Conservation (phyloP, 345 rosid genomes). For the Reutealis trisperma region DNA sequence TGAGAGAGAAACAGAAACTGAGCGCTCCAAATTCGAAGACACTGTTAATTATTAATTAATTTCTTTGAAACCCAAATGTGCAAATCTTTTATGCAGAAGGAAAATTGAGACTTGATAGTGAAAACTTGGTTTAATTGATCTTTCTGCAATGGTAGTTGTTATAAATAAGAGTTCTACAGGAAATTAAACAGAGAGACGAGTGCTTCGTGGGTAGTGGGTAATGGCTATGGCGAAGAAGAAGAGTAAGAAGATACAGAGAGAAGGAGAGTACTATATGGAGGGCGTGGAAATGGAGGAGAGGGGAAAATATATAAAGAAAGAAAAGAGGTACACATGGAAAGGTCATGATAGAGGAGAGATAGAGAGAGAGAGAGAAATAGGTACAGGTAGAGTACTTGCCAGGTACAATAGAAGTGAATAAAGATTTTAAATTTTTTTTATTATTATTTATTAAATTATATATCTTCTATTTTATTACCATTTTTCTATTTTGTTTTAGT, state of each 20-base stretch:
- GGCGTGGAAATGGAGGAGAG: background rate
- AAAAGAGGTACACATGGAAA: conserved; percentile 18
- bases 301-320: conserved; percentile 1
- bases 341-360: conserved; percentile 8
- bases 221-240: too few relatives aligned
- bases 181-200: background rate
- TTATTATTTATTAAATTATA: background rate
- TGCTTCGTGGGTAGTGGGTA: background rate
- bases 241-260: background rate
- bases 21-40: too few relatives aligned
- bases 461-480: too few relatives aligned
- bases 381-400: conserved; percentile 39
- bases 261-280: background rate
- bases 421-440: background rate
- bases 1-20: background rate
- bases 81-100: too few relatives aligned
- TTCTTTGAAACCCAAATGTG: too few relatives aligned
- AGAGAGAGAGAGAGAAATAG: conserved; percentile 1
- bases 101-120: too few relatives aligned
- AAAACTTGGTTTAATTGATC: too few relatives aligned
- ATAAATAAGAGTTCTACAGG: background rate
- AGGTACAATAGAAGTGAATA: conserved; percentile 23
- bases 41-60: too few relatives aligned
- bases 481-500: too few relatives aligned
- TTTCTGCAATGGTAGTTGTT: too few relatives aligned